These are phyloP conservation scores for Amaranthus tricolor DNA, from an alignment of 179 eudicot genomes.

Conservation along the genomic window DNA sequence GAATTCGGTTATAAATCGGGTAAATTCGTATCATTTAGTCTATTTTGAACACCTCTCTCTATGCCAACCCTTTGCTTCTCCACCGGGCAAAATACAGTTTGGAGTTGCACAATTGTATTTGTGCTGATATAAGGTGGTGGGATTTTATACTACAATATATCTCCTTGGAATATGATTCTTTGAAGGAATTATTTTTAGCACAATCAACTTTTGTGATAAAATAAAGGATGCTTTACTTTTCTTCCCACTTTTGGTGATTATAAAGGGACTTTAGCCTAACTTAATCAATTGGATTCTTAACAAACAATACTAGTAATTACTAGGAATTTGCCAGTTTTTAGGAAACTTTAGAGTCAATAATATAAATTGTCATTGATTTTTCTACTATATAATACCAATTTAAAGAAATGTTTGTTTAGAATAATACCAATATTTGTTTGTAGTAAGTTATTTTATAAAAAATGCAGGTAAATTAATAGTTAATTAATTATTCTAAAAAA, in stretches of 20 bases:
- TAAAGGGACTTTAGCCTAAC: neutral
- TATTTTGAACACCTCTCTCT: too few species aligned
- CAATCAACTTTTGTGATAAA: neutral
- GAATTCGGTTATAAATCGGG: too few species aligned
- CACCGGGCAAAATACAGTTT: neutral
- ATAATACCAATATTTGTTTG: too few species aligned
- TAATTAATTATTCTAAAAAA: too few species aligned
- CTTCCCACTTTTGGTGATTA: neutral
- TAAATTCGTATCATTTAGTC: too few species aligned
- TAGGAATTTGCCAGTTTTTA: too few species aligned
- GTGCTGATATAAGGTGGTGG: neutral
- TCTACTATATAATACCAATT: too few species aligned
- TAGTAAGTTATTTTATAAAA: too few species aligned
- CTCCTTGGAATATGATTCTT: constrained; percentile 5
- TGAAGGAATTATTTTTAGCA: neutral
- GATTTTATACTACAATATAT: neutral
- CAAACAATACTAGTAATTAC: neutral
- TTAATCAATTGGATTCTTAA: neutral
- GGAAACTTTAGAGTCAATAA: too few species aligned
- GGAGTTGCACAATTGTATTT: neutral
- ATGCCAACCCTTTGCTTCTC: neutral
- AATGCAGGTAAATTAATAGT: too few species aligned
- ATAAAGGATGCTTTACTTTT: neutral
- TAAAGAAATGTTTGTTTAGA: too few species aligned
- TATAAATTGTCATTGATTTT: too few species aligned